Base-by-base conservation (phyloP, 805 yeast species). In the Candida berthetii region DNA sequence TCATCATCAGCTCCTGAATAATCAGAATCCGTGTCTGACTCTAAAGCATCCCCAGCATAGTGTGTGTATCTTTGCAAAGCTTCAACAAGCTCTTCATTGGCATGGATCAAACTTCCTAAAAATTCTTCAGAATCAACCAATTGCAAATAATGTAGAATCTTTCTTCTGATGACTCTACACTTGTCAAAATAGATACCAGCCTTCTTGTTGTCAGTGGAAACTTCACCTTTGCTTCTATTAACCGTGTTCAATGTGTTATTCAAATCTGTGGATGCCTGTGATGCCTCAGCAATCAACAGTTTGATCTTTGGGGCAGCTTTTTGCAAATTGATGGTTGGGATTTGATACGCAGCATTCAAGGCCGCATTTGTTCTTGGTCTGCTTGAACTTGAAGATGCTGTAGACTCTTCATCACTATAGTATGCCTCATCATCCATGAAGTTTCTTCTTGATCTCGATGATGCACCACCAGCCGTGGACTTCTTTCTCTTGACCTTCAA, bases 81-180 rank as follows among this genome's bases (percentile, higher is more conserved):
- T 4, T 67, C 66, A 7, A 93, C 95, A 46, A 93, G 72, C 58
- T 87, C 90, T 53, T 93, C 99, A 58, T 93, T 93, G 36, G 96
- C 95, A 51, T 78, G 82, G 43, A 93, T 78, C 47, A 93, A 71
- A 35, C 87, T 74, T n/a, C 97, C 98, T 47, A 93, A 64, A 46
- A 80, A 84, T 54, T 87, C 96, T 48, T 90, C 97, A 44, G 80
- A 80, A 35, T 86, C 84, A 33, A 89, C 87, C 39, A 78, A 70
- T 62, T 93, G 98, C 49, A 93, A 71, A 58, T 89, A 89, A 47
- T 88, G 68, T 48, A 93, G 68, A 14, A 93, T 78, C 52, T 79
- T 81, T 45, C 96, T 73, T 58, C 99, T 77, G 40, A 85, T 74
- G 7, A 74, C 66, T 45, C 91, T 75, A 52, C 95, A 85, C 59